Evolutionary conservation across 148 eudicot genomes (phyloP), one percentile per base, ranked within the genome.

Genomic region (Silene latifolia): DNA sequence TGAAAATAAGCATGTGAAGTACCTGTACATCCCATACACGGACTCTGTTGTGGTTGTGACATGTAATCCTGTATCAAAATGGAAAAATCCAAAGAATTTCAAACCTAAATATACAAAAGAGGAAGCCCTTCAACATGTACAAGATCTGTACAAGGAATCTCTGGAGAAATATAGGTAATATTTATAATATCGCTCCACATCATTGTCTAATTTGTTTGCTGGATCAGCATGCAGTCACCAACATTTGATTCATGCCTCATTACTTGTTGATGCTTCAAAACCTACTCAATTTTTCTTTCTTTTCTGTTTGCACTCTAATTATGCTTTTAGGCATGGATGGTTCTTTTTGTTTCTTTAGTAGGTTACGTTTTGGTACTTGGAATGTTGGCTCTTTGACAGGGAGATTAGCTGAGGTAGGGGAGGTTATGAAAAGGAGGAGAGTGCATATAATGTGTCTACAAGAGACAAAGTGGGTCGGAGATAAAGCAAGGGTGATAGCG

Each of bases 1-100:
- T 39, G 96, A 89, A 78, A 95, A 95, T 82, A 92, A 92, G 87
- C 98, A 95, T 78, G 86, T 95, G 71, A 95, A 92, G 87, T 95
- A 95, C 82, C 85, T 95, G 80, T 85, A 95, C 70, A 88, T 95
- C 74, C 97, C 98, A 75, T 90, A 88, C 76, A 90, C 98, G 10
- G 93, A 92, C 77, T 83, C 87, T 71, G 97, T 95, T 78, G 97
- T 95, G 77, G 92, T 95, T 71, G 98, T 95, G 84, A 95, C 80
- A 4, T 95, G 98, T 84, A 95, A 95, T 77, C 93, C 98, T 71
- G 71, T 89, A 72, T 89, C 97, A 56, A 95, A 88, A 65, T 85
- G 91, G 93, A 89, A 84, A 75, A 85, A 88, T 73, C 86, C 84
- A 20, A 94, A 94, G 66, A 89, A 89, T 73, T 85, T 82, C 64